phyloP scores from a whole-genome alignment of 2,329 filamentous ascomycete genomes.

The Colletotrichum tropicicola region DNA sequence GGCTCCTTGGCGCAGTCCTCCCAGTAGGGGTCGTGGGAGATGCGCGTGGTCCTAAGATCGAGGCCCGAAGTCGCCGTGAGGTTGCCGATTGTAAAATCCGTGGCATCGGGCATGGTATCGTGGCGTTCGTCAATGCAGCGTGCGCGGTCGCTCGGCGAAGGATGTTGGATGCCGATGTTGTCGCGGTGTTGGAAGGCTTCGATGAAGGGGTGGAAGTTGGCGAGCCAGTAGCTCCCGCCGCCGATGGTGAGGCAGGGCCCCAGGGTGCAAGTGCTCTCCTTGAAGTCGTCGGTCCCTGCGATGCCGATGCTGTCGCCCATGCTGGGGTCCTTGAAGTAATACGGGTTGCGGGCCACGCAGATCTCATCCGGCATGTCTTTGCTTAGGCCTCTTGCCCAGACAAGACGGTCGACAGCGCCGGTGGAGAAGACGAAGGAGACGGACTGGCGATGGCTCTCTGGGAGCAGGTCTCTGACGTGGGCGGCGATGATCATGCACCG shows the following conservation, averaged over 20 bases:
- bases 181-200: constrained; percentile 41
- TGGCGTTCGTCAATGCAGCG: constrained; percentile 46
- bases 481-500: constrained; percentile 48
- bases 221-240: constrained; percentile 50
- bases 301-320: constrained; percentile 57
- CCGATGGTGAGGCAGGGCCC: constrained; percentile 50
- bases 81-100: constrained; percentile 43
- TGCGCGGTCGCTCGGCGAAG: constrained; percentile 49
- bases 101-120: constrained; percentile 42
- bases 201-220: constrained; percentile 54
- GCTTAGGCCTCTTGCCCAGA: constrained; percentile 50
- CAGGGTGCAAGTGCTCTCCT: constrained; percentile 50
- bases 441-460: constrained; percentile 38
- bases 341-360: constrained; percentile 51
- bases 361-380: constrained; percentile 50
- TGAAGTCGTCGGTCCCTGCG: constrained; percentile 36
- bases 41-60: constrained; percentile 51
- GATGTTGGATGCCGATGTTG: constrained; percentile 47
- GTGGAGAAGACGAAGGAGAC: constrained; percentile 48
- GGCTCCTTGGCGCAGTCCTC: constrained; percentile 49
- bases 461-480: constrained; percentile 52
- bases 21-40: constrained; percentile 56
- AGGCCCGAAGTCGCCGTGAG: constrained; percentile 51
- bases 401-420: constrained; percentile 46
- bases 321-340: constrained; percentile 49